A percentile compares a stretch with the other conserved stretches of the same genome.
phyloP scores from a whole-genome alignment of 345 rosid genomes.

The sweet orange (Citrus sinensis) region DNA sequence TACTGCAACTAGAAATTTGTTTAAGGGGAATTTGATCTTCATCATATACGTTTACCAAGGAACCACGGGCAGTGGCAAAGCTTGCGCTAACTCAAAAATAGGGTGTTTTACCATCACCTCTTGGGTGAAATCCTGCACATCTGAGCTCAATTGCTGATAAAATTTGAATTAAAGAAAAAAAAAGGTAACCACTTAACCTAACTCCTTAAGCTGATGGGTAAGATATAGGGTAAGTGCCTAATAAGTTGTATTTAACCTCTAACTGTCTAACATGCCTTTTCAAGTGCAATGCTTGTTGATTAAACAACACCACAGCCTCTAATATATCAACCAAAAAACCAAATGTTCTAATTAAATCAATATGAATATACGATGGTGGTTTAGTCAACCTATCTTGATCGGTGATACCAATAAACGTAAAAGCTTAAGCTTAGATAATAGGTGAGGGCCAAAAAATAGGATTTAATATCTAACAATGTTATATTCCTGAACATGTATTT shows the following conservation, averaged over 20 bases:
- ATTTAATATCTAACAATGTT: neutral
- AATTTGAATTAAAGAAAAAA: no score
- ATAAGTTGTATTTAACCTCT: neutral
- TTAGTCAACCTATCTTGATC: neutral
- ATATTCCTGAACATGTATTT: neutral
- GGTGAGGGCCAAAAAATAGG: neutral
- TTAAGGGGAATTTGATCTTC: neutral
- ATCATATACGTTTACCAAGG: neutral
- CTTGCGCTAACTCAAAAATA: no score
- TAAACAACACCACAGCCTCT: neutral
- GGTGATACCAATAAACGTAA: neutral
- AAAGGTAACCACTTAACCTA: neutral
- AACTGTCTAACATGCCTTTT: neutral
- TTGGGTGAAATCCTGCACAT: no score
- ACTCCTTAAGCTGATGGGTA: neutral
- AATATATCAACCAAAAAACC: neutral
- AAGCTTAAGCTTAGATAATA: neutral
- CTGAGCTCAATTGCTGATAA: no score
- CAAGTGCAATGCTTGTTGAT: neutral
- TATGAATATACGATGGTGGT: neutral
- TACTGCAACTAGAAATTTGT: constrained; percentile 9
- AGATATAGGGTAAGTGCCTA: neutral
- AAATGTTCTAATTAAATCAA: neutral
- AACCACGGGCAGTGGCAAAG: no score
- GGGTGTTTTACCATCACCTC: no score